Conservation (phyloP, 768 basidiomycete genomes). For the Mycena pura region DNA sequence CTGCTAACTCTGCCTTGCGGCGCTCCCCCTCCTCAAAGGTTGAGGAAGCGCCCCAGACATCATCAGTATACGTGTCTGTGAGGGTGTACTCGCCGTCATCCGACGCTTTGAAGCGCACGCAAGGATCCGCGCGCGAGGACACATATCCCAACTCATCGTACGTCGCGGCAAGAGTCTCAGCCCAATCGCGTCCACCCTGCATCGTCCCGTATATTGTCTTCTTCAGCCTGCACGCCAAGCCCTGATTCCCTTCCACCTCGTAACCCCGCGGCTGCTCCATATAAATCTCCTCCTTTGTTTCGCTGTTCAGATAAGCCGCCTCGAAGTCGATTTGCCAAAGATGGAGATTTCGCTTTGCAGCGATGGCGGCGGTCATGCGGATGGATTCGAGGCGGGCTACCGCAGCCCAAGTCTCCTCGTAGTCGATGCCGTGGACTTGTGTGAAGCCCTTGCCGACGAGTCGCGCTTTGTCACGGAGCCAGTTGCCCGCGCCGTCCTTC, state of each 20-base stretch:
- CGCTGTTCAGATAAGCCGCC: conserved; percentile 33
- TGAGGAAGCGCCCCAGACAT: background rate
- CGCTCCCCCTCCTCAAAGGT: background rate
- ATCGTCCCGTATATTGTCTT: conserved; percentile 2
- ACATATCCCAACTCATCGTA: background rate
- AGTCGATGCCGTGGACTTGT: background rate
- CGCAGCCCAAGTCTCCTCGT: background rate
- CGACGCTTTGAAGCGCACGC: background rate
- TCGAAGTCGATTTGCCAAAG: conserved; percentile 26
- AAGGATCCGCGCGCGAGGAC: background rate
- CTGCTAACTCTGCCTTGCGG: background rate
- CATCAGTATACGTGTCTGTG: background rate
- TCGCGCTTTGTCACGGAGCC: background rate
- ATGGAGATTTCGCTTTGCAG: background rate
- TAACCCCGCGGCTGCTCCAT: conserved; percentile 32
- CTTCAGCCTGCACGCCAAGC: background rate
- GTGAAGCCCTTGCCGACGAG: background rate
- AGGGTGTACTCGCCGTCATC: background rate
- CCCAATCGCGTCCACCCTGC: background rate
- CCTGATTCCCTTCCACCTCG: background rate
- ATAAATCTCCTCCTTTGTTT: conserved; percentile 29
- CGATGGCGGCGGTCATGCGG: background rate
- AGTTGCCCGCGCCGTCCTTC: background rate
- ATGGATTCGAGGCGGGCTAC: background rate
- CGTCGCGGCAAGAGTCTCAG: background rate